phyloP scores from a whole-genome alignment of 1,139 yeast genomes.

The Saccharomyces uvarum region DNA sequence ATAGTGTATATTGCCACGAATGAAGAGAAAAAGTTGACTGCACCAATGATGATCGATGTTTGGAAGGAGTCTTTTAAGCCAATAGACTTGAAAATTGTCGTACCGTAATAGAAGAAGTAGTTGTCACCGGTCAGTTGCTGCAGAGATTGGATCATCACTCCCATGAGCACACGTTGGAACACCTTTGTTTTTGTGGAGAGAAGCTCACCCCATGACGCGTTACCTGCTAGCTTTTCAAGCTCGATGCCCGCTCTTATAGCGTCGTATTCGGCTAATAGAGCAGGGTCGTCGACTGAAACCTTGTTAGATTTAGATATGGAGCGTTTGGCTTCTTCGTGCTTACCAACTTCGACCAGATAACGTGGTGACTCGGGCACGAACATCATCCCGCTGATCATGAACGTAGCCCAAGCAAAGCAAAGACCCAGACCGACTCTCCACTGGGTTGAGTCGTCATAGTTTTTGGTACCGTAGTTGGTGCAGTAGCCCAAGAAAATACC shows the following conservation, averaged over 20 bases:
- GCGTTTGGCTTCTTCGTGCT: constrained; percentile 47
- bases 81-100: constrained; percentile 59
- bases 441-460: constrained; percentile 39
- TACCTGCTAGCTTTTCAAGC: constrained; percentile 34
- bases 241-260: constrained; percentile 54
- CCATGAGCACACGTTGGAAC: constrained; percentile 38
- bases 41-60: constrained; percentile 62
- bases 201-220: constrained; percentile 38
- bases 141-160: constrained; percentile 54
- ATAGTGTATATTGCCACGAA: constrained; percentile 54
- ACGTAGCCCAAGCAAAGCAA: constrained; percentile 36
- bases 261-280: constrained; percentile 49
- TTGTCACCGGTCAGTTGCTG: constrained; percentile 71
- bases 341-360: constrained; percentile 46
- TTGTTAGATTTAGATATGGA: constrained; percentile 40
- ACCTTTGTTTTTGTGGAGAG: constrained; percentile 47
- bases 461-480: constrained; percentile 48
- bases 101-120: constrained; percentile 67
- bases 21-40: constrained; percentile 63
- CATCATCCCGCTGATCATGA: constrained; percentile 44
- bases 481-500: constrained; percentile 55
- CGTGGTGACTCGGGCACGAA: constrained; percentile 74
- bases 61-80: constrained; percentile 60
- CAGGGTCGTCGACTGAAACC: constrained; percentile 37
- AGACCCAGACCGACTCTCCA: constrained; percentile 54